Percentiles rank a stretch among this genome's conserved stretches.
These are phyloP conservation scores for Vigna unguiculata DNA, from an alignment of 306 rosid genomes.

Conservation along the genomic window DNA sequence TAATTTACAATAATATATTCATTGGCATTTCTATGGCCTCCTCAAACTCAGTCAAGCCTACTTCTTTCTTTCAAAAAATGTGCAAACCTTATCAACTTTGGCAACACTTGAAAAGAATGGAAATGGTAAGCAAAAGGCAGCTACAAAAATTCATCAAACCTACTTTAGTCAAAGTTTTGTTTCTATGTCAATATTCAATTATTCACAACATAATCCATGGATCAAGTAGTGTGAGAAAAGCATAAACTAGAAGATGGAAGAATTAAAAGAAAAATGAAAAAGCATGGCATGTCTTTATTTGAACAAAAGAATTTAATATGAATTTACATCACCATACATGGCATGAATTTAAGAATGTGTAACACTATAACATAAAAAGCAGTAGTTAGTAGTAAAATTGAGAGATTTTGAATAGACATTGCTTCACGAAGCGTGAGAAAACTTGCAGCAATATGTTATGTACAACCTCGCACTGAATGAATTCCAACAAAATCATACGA, in stretches of 20 bases:
- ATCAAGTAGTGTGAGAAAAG: background rate
- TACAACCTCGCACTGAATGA: slow-evolving; percentile 59
- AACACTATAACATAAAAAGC: too few relatives aligned
- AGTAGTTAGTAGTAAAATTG: too few relatives aligned
- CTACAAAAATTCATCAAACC: background rate
- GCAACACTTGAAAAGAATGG: slow-evolving; percentile 15
- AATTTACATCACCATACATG: slow-evolving; percentile 3
- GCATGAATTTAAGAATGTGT: slow-evolving; percentile 9
- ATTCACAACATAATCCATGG: background rate
- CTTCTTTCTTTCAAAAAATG: background rate
- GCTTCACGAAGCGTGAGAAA: slow-evolving; percentile 45
- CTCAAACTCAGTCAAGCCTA: slow-evolving; percentile 20
- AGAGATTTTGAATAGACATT: slow-evolving; percentile 34
- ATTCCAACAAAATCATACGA: slow-evolving; percentile 44
- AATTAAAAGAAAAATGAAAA: slow-evolving; percentile 6
- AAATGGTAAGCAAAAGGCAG: slow-evolving; percentile 11
- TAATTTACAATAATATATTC: background rate
- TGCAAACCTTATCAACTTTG: background rate
- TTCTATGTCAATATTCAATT: background rate
- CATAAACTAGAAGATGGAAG: background rate
- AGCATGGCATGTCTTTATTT: background rate
- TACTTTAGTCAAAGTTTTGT: background rate
- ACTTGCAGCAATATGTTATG: slow-evolving; percentile 54
- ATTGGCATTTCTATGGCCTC: background rate
- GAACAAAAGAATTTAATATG: background rate